Conservation (phyloP, 2,329 filamentous ascomycete genomes). For the Epicoccum nigrum region DNA sequence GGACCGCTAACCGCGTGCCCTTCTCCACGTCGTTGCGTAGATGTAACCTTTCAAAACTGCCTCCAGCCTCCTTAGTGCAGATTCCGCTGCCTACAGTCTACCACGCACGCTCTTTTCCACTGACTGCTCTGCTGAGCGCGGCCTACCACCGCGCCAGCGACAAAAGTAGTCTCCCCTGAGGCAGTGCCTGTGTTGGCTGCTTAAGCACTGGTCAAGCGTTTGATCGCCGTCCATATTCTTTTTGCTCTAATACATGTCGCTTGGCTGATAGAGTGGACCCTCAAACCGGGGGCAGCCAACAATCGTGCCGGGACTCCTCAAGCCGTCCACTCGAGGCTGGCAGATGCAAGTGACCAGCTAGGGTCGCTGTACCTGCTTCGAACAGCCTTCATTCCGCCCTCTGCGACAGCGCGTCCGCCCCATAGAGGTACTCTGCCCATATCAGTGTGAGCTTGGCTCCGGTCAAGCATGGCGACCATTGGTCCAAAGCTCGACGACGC, state of each 20-base stretch:
- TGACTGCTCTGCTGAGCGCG: constrained; percentile 23
- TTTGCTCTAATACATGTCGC: constrained; percentile 27
- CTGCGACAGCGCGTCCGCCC: constrained; percentile 11
- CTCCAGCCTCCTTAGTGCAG: constrained; percentile 26
- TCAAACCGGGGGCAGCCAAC: constrained; percentile 7
- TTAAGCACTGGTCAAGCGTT: constrained; percentile 48
- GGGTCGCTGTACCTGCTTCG: constrained; percentile 34
- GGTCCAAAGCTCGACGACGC: neutral
- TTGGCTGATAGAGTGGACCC: constrained; percentile 5
- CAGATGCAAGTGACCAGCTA: constrained; percentile 16
- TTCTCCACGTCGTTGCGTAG: constrained; percentile 33
- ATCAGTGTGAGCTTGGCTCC: constrained; percentile 19
- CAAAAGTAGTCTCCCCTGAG: constrained; percentile 44
- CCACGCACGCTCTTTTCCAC: constrained; percentile 18
- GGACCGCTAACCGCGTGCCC: constrained; percentile 26
- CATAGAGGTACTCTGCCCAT: constrained; percentile 1
- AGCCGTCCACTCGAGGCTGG: constrained; percentile 10
- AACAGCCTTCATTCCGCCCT: constrained; percentile 27
- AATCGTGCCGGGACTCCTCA: constrained; percentile 32
- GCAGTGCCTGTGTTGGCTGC: constrained; percentile 33
- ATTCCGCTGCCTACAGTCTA: constrained; percentile 23
- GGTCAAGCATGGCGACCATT: constrained; percentile 11
- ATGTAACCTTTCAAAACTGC: constrained; percentile 19
- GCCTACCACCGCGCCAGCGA: constrained; percentile 14
- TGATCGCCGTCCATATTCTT: constrained; percentile 47